These are phyloP conservation scores for Sophora flavescens DNA, from an alignment of 306 rosid genomes.

Conservation along the genomic window DNA sequence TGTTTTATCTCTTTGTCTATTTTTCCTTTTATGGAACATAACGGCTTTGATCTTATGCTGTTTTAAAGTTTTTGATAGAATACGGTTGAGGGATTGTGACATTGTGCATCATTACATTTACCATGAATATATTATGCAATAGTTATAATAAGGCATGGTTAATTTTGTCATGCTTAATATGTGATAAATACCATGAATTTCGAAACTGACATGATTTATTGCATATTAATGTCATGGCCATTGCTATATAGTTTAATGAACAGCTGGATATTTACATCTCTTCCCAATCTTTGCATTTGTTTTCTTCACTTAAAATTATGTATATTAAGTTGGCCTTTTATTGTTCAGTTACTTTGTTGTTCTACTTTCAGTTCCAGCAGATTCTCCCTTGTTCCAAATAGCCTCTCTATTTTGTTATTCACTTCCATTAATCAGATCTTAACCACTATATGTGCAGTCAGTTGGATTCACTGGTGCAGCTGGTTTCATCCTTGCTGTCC, in stretches of 20 bases:
- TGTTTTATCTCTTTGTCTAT: slow-evolving; percentile 3
- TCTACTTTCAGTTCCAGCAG: not conserved
- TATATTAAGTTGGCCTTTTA: not conserved
- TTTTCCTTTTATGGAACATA: not conserved
- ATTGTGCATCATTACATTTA: not conserved
- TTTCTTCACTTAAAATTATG: not conserved
- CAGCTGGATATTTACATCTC: no score
- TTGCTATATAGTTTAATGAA: no score
- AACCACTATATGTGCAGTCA: slow-evolving; percentile 62
- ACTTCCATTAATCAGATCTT: slow-evolving; percentile 5
- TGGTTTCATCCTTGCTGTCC: slow-evolving; percentile 73
- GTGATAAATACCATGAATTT: not conserved
- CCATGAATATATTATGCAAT: not conserved
- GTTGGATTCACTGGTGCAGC: slow-evolving; percentile 87
- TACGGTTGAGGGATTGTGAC: not conserved
- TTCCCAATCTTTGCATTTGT: not conserved
- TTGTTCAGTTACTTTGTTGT: not conserved
- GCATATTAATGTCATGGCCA: not conserved
- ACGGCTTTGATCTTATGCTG: not conserved
- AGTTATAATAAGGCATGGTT: not conserved
- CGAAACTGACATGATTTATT: not conserved
- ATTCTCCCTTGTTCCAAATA: not conserved
- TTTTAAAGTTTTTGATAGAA: not conserved
- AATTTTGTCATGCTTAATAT: not conserved
- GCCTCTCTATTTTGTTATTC: not conserved